A percentile compares a stretch with the other conserved stretches of the same genome.
phyloP scores from a whole-genome alignment of 2,329 filamentous ascomycete species.

The Dryadomyces quercivorus region DNA sequence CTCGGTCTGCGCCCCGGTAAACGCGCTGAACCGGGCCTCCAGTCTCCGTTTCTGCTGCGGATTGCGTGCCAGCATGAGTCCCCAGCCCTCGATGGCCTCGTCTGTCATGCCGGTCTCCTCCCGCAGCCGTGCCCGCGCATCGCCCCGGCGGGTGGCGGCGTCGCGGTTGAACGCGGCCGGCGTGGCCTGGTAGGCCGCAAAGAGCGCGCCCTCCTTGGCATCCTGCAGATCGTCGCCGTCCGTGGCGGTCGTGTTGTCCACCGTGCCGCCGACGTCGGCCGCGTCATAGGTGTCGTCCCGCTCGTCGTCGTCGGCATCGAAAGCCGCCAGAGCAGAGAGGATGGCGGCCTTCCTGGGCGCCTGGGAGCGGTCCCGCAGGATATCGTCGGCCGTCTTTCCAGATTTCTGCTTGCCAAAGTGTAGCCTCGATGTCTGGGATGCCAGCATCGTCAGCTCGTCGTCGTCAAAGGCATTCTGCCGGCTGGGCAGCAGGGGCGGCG shows the following conservation, averaged over 20 bases:
- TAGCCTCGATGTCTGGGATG: constrained; percentile 52
- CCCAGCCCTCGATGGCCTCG: constrained; percentile 91
- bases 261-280: constrained; percentile 79
- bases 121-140: constrained; percentile 50
- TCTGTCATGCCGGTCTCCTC: constrained; percentile 80
- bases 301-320: constrained; percentile 92
- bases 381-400: constrained; percentile 54
- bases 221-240: constrained; percentile 50
- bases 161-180: constrained; percentile 60
- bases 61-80: constrained; percentile 68
- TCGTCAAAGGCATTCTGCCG: constrained; percentile 68
- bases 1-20: constrained; percentile 52
- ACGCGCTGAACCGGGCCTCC: constrained; percentile 56
- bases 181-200: constrained; percentile 54
- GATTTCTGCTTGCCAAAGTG: constrained; percentile 66
- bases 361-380: constrained; percentile 52
- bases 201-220: constrained; percentile 47
- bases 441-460: constrained; percentile 65
- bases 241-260: constrained; percentile 56
- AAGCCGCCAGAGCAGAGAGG: constrained; percentile 72
- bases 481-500: constrained; percentile 41
- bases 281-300: constrained; percentile 93
- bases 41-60: constrained; percentile 55
- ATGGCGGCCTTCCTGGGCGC: constrained; percentile 75
- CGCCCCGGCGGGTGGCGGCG: constrained; percentile 53